Evolutionary conservation across 495 filamentous ascomycete species (phyloP), one percentile per base, ranked within the genome.

Genomic region (Cetradonia linearis): DNA sequence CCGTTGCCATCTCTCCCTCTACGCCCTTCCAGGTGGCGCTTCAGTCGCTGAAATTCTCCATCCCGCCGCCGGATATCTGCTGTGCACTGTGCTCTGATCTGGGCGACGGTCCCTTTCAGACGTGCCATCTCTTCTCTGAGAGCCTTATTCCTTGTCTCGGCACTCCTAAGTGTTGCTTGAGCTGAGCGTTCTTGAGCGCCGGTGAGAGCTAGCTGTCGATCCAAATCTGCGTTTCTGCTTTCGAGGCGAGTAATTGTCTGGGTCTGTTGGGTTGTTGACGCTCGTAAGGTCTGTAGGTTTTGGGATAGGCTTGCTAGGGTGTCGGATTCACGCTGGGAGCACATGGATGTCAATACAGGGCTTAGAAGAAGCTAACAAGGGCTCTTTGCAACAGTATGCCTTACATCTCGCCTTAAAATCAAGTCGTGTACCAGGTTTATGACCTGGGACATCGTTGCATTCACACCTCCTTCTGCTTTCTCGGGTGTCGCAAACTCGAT

Each of bases 401-500:
- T 59, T 75, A 94, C 89, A 68, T 95, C 91, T 74, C 89, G 81
- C 62, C 88, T 78, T 61, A 87, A 65, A 36, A 97, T 87, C 58
- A 98, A 72, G 69, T 98, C 93, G 68, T 98, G 94, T 48, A 98
- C 84, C 46, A 96, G 76, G 68, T 89, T 88, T 69, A 98, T 96
- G 67, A 95, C 82, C 64, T 84, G 82, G 52, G 86, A 86, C 83
- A 91, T 92, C 5, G 88, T 89, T 14, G 76, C 78, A 46, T 83
- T 82, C 11, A 79, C 69, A 28, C 81, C 83, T 25, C 80, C 83
- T 34, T 86, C 83, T 54, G 76, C 79, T 62, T 81, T 80, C 53
- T 85, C 82, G 16, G 89, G 89, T 34, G 81, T 73, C 62, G 87
- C 84, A 70, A 97, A 98, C 68, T 95, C 83, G 70, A 98, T 93